phyloP scores from a whole-genome alignment of 2,329 filamentous ascomycete genomes.

The Cytospora piceicola region DNA sequence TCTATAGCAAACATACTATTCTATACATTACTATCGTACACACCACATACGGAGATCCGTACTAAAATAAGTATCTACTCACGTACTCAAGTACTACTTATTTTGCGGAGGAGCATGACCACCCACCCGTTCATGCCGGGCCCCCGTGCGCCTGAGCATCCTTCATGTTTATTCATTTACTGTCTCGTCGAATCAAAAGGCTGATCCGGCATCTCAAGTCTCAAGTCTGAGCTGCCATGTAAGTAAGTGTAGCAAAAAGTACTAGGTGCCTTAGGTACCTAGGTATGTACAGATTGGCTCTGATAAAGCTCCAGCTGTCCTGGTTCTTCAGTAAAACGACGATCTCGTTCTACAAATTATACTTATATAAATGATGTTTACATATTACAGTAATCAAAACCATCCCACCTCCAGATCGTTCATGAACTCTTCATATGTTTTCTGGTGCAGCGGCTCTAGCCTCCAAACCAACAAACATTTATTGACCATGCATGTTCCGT shows the following conservation, averaged over 20 bases:
- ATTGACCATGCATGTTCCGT: background rate
- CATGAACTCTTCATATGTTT: too few species aligned
- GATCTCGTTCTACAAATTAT: too few species aligned
- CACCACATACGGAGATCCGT: background rate
- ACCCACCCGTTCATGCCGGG: background rate
- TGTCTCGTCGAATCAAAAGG: background rate
- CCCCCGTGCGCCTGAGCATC: background rate
- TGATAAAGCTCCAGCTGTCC: too few species aligned
- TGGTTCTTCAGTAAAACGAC: too few species aligned
- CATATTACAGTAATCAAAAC: too few species aligned
- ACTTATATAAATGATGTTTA: too few species aligned
- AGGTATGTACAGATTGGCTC: too few species aligned
- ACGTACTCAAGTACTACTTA: background rate
- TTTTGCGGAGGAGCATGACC: background rate
- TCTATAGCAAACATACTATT: slow-evolving; percentile 10
- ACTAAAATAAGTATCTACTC: background rate
- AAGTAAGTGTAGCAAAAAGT: too few species aligned
- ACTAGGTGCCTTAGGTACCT: too few species aligned
- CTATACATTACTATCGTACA: background rate
- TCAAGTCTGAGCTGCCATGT: background rate
- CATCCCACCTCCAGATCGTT: too few species aligned
- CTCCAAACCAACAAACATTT: too few species aligned
- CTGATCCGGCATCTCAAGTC: background rate
- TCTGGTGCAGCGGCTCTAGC: background rate
- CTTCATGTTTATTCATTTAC: background rate